Evolutionary conservation across 371 early-diverging fungal genomes (phyloP), one percentile per base, ranked within the genome.

Genomic region (Amoeboradix gromovi): DNA sequence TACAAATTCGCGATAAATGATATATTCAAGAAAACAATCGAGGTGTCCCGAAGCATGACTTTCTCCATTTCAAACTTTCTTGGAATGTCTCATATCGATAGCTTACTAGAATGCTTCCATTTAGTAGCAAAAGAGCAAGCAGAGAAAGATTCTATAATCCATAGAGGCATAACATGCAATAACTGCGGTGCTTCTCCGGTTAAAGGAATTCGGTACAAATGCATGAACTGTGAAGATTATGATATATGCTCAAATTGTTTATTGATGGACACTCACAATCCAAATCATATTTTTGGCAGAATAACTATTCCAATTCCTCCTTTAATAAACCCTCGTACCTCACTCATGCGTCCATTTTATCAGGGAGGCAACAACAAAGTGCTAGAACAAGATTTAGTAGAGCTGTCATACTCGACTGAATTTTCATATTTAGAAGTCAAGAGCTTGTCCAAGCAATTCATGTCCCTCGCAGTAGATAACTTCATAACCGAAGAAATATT

Each of bases 161-260:
- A 90, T 74, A 77, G 91, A 30, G 88, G 91, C 1, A 89, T 91
- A 22, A 87, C 91, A 28, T 94, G 95, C 76, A 89, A 91, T 77
- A 85, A 86, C 74, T 94, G 95, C 73, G 81, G 82, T 16, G 80
- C 81, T 66, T 80, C 84, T 48, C 94, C 94, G 0, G 85, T 94
- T 69, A 82, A 91, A 28, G 95, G 95, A 0, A 77, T 84, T 30
- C 84, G 95, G 1, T 93, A 85, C 81, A 91, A 88, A 71, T 94
- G 95, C 73, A 85, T 86, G 65, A 90, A 92, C 71, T 94, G 95
- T 71, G 83, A 86, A 66, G 91, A 91, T 71, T 89, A 82, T 73
- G 95, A 94, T 78, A 74, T 94, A n/a, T 94, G 95, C 74, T 90
- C 90, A 73, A 77, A 80, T 31, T 94, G 94, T 74, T 92, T 93